phyloP scores from a whole-genome alignment of 495 filamentous ascomycete genomes.

The Neurospora sp. region DNA sequence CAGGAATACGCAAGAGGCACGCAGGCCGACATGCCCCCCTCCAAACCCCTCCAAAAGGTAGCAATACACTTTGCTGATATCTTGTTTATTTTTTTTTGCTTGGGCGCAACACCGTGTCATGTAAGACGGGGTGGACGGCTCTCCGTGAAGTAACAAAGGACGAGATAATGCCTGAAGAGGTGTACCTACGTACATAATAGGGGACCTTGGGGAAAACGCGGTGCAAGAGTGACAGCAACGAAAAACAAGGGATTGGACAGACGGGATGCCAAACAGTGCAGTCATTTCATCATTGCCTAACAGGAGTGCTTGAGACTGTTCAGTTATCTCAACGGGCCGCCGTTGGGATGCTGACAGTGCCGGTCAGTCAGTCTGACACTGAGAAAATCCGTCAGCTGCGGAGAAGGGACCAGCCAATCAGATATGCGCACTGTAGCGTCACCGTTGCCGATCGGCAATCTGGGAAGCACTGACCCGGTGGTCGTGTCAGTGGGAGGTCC shows the following conservation, averaged over 20 bases:
- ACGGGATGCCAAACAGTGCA: conserved; percentile 4
- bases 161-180: background rate
- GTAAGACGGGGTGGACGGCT: background rate
- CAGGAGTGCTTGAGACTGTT: background rate
- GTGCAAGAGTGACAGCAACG: background rate
- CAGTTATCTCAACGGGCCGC: background rate
- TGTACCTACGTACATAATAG: background rate
- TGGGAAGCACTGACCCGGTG: background rate
- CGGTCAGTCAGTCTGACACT: background rate
- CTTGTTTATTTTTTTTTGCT: background rate
- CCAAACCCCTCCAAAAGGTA: background rate
- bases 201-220: background rate
- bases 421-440: conserved; percentile 5
- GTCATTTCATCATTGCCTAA: conserved; percentile 15
- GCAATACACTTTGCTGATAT: background rate
- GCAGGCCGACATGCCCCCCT: background rate
- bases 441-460: conserved; percentile 12
- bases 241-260: background rate
- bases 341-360: background rate
- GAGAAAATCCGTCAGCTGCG: background rate
- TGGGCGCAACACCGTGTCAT: background rate
- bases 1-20: background rate
- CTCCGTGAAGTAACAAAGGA: background rate
- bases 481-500: background rate
- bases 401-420: conserved; percentile 4